Base-by-base conservation (phyloP, 345 rosid species). In the Excoecaria agallocha region DNA sequence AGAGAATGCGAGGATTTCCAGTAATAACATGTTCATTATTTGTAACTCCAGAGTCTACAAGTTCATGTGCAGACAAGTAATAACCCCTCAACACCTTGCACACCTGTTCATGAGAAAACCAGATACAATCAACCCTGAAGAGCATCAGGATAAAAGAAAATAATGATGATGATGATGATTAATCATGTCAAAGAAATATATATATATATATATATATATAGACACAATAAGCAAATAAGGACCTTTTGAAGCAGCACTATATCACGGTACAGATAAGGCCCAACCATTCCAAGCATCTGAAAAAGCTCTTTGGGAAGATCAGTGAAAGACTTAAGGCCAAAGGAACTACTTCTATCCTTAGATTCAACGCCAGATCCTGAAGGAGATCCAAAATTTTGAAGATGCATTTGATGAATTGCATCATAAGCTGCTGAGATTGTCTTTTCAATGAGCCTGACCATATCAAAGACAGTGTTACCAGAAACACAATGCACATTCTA, bases 221-320 rank as follows among this genome's bases (percentile, higher is more conserved):
- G n/a, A n/a, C n/a, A 19, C 73, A 24, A 66, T 64, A 19, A 77
- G 37, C 67, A 64, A 74, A 48, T 4, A 24, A 24, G 50, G 13
- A 90, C 99, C 99, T 96, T 96, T 86, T 96, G 99, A 84, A 93
- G 79, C 80, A 96, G 83, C 71, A 93, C 70, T 74, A 97, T 85
- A 72, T 96, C 90, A 55, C 96, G 95, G 79, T 86, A 88, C 66
- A 96, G 89, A 82, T 96, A 91, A 43, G 99, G 94, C 70, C 99
- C 99, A 79, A 79, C 89, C 66, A 87, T 88, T 65, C 85, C 86
- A 82, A 96, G 89, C 97, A 96, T 93, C 89, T 93, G 96, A 84
- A 93, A 96, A 77, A 96, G 87, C 70, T 91, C 91, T 84, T 88
- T 93, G 9, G 91, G 92, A 68, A 96, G 86, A 85, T 90, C 92